Percentiles rank a stretch among this genome's conserved stretches.
phyloP scores from a whole-genome alignment of 2,329 filamentous ascomycete species.

The Karstenula rhodostoma region DNA sequence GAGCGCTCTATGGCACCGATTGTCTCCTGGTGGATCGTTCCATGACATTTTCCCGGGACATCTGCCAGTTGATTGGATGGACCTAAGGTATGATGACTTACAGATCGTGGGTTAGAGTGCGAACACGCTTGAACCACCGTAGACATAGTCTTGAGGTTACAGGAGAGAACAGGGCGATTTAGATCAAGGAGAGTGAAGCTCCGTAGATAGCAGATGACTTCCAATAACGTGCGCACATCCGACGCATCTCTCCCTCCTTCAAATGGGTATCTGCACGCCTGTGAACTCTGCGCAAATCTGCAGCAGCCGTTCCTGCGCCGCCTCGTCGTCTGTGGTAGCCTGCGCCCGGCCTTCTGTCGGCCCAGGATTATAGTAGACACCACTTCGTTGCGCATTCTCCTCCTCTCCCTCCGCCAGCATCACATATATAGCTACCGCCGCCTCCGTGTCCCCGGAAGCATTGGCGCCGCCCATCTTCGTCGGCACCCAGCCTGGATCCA shows the following conservation, averaged over 20 bases:
- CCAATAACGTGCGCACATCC: background rate
- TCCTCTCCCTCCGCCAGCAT: slow-evolving; percentile 56
- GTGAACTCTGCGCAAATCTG: slow-evolving; percentile 48
- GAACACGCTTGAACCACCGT: background rate
- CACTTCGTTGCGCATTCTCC: slow-evolving; percentile 37
- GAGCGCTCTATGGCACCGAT: background rate
- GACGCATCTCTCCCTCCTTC: background rate
- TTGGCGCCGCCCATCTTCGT: slow-evolving; percentile 62
- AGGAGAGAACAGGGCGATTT: background rate
- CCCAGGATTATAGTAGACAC: slow-evolving; percentile 51
- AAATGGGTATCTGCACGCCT: slow-evolving; percentile 42
- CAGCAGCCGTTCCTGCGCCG: slow-evolving; percentile 57
- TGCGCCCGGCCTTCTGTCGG: slow-evolving; percentile 37
- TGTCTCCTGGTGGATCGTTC: background rate
- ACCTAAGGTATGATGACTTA: background rate
- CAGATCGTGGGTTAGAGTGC: background rate
- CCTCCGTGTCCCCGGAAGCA: slow-evolving; percentile 59
- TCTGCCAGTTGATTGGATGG: too few species aligned
- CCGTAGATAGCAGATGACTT: background rate
- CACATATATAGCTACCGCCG: slow-evolving; percentile 58
- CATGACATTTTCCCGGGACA: background rate
- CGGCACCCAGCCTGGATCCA: slow-evolving; percentile 64
- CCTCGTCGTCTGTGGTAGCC: slow-evolving; percentile 45
- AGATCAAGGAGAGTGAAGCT: background rate
- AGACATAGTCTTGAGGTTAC: background rate